Base-by-base conservation (phyloP, 2,329 filamentous ascomycete genomes). In the Alternaria solani region DNA sequence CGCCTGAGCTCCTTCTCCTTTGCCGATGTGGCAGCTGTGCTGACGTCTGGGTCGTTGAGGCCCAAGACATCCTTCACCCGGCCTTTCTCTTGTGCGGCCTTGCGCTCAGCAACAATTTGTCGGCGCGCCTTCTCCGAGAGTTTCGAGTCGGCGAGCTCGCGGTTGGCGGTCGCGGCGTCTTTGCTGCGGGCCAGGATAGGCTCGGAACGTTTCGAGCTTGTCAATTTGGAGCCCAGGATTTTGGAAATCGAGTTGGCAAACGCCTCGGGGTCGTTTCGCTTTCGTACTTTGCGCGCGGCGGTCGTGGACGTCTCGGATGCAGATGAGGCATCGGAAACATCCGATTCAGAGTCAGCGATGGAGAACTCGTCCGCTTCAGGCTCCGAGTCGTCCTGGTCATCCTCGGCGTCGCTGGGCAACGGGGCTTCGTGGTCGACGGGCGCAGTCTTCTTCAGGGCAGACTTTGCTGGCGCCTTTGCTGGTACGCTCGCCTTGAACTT, bases 211-310 rank as follows among this genome's bases (percentile, higher is more conserved):
- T 93, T 93, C 32, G 91, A 87, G 7, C 87, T 88, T 2, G 93
- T 90, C 9, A 98, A 85, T 81, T 98, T 98, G 5, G 93, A 94
- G 57, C 89, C 89, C 44, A 99, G 86, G 76, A 99, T 97, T 79
- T 95, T 96, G 68, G 91, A 91, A 72, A 99, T 93, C 51, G 93
- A 97, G 1, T 90, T 96, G 25, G 94, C 92, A 78, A 99, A 98
- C 53, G 92, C 93, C 65, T 86, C 84, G 3, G 95, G 94, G 79
- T 99, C 94, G 80, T 97, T 96, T 75, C 94, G 90, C 81, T 98
- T 98, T 14, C 89, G 88, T 72, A 88, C 91, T 69, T 80, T 81
- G 36, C 73, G 70, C 7, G 69, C 63, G 9, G 69, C 68, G 39
- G 68, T 71, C 9, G 72, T 76, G 26, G 74, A 78, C 7, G 69